Percentiles rank a stretch among this genome's conserved stretches.
Conservation (phyloP, 2,329 filamentous ascomycete genomes). For the Epichloe festucae region DNA sequence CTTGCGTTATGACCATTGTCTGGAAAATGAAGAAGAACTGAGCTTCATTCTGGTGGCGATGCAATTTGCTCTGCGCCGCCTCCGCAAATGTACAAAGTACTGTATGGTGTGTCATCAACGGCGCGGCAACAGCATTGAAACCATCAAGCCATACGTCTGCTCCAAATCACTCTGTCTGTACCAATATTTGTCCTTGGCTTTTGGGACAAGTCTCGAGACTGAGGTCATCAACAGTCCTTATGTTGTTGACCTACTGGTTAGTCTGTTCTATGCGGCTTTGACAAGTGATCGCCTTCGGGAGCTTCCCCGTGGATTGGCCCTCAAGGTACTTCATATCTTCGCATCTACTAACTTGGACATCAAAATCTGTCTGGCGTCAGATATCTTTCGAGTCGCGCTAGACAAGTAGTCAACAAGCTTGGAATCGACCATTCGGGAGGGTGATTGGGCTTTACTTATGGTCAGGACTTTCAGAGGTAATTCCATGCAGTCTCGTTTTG, state of each 20-base stretch:
- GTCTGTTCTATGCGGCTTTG: constrained; percentile 60
- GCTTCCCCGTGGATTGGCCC: constrained; percentile 28
- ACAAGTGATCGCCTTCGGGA: constrained; percentile 24
- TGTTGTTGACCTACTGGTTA: constrained; percentile 74
- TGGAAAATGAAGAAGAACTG: constrained; percentile 18
- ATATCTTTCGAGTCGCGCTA: background rate
- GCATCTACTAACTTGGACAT: background rate
- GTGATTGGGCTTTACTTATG: constrained; percentile 1
- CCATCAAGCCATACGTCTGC: constrained; percentile 71
- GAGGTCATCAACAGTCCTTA: constrained; percentile 68
- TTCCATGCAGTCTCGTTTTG: background rate
- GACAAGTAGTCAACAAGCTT: background rate
- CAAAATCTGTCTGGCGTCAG: background rate
- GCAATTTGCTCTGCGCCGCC: constrained; percentile 65
- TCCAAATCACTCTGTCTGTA: constrained; percentile 63
- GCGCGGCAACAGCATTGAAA: constrained; percentile 50
- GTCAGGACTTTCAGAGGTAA: background rate
- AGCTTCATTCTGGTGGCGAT: constrained; percentile 48
- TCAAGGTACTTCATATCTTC: constrained; percentile 18
- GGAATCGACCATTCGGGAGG: background rate
- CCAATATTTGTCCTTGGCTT: constrained; percentile 77
- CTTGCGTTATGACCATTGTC: constrained; percentile 19
- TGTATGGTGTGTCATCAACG: constrained; percentile 74
- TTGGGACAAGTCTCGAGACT: constrained; percentile 75
- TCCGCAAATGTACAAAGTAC: constrained; percentile 72